Percentiles rank a stretch among this genome's conserved stretches.
Conservation (phyloP, 2,329 filamentous ascomycete genomes). For the Mollisia scopiformis region DNA sequence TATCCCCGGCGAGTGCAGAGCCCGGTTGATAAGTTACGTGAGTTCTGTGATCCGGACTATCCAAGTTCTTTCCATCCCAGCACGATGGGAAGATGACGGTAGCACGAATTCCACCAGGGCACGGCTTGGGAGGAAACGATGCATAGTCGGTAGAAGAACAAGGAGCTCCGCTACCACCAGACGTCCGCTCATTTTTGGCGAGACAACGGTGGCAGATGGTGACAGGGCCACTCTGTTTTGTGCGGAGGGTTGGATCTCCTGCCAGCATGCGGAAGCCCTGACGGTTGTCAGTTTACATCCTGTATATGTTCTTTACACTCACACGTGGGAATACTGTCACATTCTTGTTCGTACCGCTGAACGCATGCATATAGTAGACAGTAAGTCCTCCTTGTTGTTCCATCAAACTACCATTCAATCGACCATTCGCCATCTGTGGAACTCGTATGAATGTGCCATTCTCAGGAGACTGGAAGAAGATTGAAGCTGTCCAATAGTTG, state of each 20-base stretch:
- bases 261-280: conserved; percentile 67
- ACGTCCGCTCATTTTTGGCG: conserved; percentile 13
- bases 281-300: conserved; percentile 39
- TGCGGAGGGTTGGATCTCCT: conserved; percentile 56
- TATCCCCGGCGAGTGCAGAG: conserved; percentile 10
- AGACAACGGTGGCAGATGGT: conserved; percentile 62
- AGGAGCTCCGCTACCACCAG: conserved; percentile 40
- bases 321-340: conserved; percentile 15
- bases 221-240: conserved; percentile 45
- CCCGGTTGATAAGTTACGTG: conserved; percentile 56
- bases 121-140: conserved; percentile 56
- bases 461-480: conserved; percentile 19
- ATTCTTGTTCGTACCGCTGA: conserved; percentile 21
- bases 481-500: conserved; percentile 30
- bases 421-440: conserved; percentile 20
- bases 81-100: conserved; percentile 63
- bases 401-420: conserved; percentile 16
- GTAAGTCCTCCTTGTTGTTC: conserved; percentile 47
- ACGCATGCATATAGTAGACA: conserved; percentile 56
- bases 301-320: not conserved
- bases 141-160: conserved; percentile 42
- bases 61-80: conserved; percentile 62
- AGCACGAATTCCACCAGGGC: conserved; percentile 52
- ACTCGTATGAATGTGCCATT: conserved; percentile 23
- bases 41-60: conserved; percentile 55